Evolutionary conservation across 805 yeast species (phyloP).

Genomic region (Citeromyces nyonsensis): DNA sequence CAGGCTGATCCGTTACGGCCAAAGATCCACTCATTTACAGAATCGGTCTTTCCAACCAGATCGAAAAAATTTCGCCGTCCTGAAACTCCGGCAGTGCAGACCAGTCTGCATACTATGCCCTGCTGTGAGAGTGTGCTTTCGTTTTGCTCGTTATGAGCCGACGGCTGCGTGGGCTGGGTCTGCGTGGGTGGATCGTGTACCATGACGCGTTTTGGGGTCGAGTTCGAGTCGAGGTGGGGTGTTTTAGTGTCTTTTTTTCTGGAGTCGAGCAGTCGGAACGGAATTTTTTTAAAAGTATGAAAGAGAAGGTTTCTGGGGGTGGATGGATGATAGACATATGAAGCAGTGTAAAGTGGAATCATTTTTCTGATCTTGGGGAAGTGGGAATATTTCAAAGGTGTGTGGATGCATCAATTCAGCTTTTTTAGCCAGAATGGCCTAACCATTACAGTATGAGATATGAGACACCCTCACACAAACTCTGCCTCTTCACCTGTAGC

Average conservation of each 20-base stretch:
- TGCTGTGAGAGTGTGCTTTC: conserved; percentile 11
- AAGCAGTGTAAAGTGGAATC: no score
- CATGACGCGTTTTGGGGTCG: neutral
- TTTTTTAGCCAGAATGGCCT: no score
- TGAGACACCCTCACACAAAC: no score
- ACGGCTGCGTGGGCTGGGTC: conserved; percentile 22
- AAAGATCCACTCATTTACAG: conserved; percentile 22
- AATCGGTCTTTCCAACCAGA: conserved; percentile 9
- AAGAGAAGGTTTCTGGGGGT: no score
- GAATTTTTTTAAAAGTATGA: no score
- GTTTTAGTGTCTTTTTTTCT: neutral
- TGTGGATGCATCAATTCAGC: no score
- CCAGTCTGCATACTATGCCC: conserved; percentile 18
- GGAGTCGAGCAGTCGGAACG: neutral
- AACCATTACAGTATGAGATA: no score
- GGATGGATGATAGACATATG: no score
- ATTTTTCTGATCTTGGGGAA: no score
- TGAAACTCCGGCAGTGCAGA: conserved; percentile 12
- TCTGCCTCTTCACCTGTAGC: no score
- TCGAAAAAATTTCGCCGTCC: conserved; percentile 12
- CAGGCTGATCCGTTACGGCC: conserved; percentile 54
- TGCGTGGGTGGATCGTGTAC: neutral
- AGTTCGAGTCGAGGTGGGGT: neutral
- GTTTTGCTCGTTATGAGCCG: conserved; percentile 11
- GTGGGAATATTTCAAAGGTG: no score